Conservation (phyloP, 2,329 filamentous ascomycete genomes). For the Hysterium pulicare region DNA sequence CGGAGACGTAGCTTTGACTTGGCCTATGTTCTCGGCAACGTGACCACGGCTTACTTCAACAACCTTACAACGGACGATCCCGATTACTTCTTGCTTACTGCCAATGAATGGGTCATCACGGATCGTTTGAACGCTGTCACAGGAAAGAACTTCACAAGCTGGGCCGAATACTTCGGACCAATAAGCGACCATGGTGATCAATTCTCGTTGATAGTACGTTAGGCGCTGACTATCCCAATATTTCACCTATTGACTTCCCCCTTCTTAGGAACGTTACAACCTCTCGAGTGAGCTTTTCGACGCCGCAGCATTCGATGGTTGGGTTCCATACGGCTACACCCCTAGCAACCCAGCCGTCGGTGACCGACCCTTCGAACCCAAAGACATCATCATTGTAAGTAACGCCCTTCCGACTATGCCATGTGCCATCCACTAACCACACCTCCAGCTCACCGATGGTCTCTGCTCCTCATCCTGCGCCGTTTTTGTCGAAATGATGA, state of each 20-base stretch:
- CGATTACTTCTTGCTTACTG: slow-evolving; percentile 1
- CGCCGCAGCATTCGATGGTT: slow-evolving; percentile 26
- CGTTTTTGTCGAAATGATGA: slow-evolving; percentile 52
- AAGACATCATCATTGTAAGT: slow-evolving; percentile 30
- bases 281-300: slow-evolving; percentile 8
- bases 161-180: slow-evolving; percentile 41
- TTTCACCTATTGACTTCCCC: background rate
- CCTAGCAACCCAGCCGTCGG: background rate
- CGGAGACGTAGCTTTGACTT: slow-evolving; percentile 42
- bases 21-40: slow-evolving; percentile 16
- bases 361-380: slow-evolving; percentile 28
- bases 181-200: slow-evolving; percentile 21
- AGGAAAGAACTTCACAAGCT: slow-evolving; percentile 34
- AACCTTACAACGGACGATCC: background rate
- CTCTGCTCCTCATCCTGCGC: slow-evolving; percentile 56
- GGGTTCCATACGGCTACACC: slow-evolving; percentile 8
- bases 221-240: background rate
- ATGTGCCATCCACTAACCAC: slow-evolving; percentile 3
- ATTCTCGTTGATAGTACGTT: slow-evolving; percentile 29
- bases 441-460: slow-evolving; percentile 49
- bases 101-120: slow-evolving; percentile 23
- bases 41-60: slow-evolving; percentile 5
- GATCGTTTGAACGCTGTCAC: slow-evolving; percentile 16
- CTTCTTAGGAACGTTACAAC: slow-evolving; percentile 11
- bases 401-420: background rate